Evolutionary conservation across 176 grass and related monocot species (phyloP).

Genomic region (Paspalum notatum): DNA sequence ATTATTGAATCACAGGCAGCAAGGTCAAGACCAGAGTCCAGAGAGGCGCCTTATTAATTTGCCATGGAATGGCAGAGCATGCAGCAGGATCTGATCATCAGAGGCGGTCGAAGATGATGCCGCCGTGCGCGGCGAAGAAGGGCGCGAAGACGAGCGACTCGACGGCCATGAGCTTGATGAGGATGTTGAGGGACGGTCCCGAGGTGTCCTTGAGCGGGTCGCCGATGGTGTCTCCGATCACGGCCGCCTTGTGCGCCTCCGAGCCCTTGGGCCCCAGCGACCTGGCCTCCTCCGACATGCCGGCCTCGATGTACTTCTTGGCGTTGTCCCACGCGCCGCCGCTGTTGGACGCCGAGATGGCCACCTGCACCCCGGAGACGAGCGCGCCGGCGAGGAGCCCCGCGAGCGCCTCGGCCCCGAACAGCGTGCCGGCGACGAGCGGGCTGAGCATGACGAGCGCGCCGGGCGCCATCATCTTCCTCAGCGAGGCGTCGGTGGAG

Average conservation of each 20-base stretch:
- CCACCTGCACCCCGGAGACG: slow-evolving; percentile 87
- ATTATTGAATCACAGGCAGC: neutral
- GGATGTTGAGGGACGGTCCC: slow-evolving; percentile 85
- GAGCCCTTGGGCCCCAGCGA: slow-evolving; percentile 83
- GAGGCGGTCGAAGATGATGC: slow-evolving; percentile 69
- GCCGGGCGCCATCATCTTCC: slow-evolving; percentile 78
- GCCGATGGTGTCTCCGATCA: slow-evolving; percentile 83
- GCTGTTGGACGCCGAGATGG: slow-evolving; percentile 92
- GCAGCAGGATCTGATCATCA: neutral
- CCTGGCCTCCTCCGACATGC: slow-evolving; percentile 74
- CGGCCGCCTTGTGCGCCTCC: slow-evolving; percentile 85
- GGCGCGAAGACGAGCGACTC: slow-evolving; percentile 90
- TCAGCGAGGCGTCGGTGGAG: slow-evolving; percentile 79
- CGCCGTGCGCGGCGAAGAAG: slow-evolving; percentile 82
- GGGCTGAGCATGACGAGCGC: slow-evolving; percentile 76
- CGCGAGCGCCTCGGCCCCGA: slow-evolving; percentile 72
- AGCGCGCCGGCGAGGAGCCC: slow-evolving; percentile 81
- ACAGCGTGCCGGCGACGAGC: slow-evolving; percentile 67
- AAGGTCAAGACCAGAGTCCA: neutral
- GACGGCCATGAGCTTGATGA: slow-evolving; percentile 94
- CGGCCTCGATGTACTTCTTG: slow-evolving; percentile 97
- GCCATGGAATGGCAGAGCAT: neutral
- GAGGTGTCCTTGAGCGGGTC: slow-evolving; percentile 96
- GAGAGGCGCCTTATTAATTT: neutral
- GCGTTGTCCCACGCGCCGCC: slow-evolving; percentile 96